Conservation (phyloP, 2,329 filamentous ascomycete species). For the Grosmannia serpens region DNA sequence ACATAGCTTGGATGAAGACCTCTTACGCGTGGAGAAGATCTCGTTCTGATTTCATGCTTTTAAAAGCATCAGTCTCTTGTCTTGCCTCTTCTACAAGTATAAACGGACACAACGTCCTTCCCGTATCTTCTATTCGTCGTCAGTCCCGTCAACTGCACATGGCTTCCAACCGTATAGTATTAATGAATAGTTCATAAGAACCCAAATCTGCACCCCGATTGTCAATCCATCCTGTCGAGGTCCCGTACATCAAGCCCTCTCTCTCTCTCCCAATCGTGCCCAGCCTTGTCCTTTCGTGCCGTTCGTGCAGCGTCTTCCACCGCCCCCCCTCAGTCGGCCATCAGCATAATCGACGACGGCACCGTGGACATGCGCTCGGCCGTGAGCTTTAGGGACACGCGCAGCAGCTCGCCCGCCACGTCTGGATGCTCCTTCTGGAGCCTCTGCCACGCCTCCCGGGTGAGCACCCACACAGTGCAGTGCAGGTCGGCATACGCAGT, state of each 20-base stretch:
- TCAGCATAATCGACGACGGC: slow-evolving; percentile 14
- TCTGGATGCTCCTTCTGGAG: slow-evolving; percentile 64
- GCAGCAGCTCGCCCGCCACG: slow-evolving; percentile 72
- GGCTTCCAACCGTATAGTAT: neutral
- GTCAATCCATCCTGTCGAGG: too few species aligned
- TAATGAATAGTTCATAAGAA: neutral
- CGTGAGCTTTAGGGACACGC: slow-evolving; percentile 83
- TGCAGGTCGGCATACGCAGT: slow-evolving; percentile 76
- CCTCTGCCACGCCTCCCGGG: slow-evolving; percentile 56
- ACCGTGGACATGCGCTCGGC: slow-evolving; percentile 66
- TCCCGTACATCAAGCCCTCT: neutral
- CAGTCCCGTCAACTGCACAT: neutral
- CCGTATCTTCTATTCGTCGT: neutral
- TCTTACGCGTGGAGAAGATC: neutral
- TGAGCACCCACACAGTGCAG: slow-evolving; percentile 73
- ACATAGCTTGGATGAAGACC: slow-evolving; percentile 2
- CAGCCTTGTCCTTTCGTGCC: neutral
- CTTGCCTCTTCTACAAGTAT: neutral
- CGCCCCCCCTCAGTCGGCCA: slow-evolving; percentile 8
- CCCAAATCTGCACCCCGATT: neutral
- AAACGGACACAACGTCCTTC: neutral
- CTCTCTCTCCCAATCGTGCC: neutral
- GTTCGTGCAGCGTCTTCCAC: neutral
- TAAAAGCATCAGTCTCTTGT: neutral
- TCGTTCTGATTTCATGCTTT: neutral